Evolutionary conservation across 768 basidiomycete genomes (phyloP), one percentile per base, ranked within the genome.

Genomic region (Collybia nuda): DNA sequence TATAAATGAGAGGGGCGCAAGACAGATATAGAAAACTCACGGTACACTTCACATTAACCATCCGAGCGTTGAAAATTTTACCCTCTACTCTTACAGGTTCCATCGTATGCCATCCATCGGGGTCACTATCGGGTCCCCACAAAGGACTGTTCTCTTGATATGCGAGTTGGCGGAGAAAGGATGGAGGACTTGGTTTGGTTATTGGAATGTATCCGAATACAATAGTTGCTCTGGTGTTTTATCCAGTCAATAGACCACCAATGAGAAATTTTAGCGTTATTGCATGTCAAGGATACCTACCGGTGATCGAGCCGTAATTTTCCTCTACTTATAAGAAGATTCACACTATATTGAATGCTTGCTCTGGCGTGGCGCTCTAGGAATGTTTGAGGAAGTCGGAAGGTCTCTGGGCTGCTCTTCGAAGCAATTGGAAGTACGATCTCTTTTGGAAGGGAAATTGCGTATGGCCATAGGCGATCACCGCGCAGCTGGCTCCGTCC

Each of bases 51-150:
- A 70, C 57, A 44, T 66, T 60, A 3, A 68, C 58, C n/a, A 55
- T 24, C 17, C 66, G 67, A 26, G 57, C 43, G 23, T 57, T 63
- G 43, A 69, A 66, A 7, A 71, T 40, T 36, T 44, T 67, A 1
- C 69, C 73, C 38, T 55, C 49, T 14, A 72, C 46, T 29, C 52
- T 56, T 15, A 64, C 43, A 26, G 62, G 51, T 15, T 61, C 55
- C 1, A 62, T 43, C n/a, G 62, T 57, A 37, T 67, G 55, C 75
- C 75, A 77, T 19, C 74, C 74, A 32, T 70, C 67, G 28, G 72
- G 67, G 59, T 76, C 75, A 18, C 58, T 56, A 6, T 64, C 60
- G 12, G 73, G 76, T 14, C 68, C 68, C 14, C 67, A 59, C 15
- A 74, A 53, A n/a, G 66, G 62, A 23, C 60, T 62, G 23, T 62